These are phyloP conservation scores for Curvularia eragrostidis DNA, from an alignment of 2,329 filamentous ascomycete species.

Conservation along the genomic window DNA sequence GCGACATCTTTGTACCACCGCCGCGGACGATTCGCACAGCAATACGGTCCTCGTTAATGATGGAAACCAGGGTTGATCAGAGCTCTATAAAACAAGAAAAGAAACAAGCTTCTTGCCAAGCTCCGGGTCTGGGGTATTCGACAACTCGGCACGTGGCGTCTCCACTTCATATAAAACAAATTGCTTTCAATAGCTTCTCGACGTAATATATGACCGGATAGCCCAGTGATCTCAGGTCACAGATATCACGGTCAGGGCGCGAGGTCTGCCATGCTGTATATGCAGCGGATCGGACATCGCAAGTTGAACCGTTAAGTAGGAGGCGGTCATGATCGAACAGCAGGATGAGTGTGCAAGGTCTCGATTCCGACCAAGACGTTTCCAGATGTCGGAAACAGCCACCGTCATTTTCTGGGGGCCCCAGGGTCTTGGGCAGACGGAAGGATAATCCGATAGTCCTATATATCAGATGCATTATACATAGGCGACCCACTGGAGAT, in stretches of 20 bases:
- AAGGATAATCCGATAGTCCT: conserved; percentile 14
- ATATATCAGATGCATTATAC: conserved; percentile 11
- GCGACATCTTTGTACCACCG: background rate
- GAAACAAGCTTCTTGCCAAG: conserved; percentile 17
- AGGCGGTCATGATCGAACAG: background rate
- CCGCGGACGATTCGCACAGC: background rate
- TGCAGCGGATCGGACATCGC: background rate
- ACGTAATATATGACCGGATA: conserved; percentile 3
- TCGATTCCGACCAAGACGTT: background rate
- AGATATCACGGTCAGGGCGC: background rate
- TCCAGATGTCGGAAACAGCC: background rate
- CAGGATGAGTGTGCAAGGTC: background rate
- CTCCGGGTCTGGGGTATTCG: conserved; percentile 2
- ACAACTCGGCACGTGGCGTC: conserved; percentile 10
- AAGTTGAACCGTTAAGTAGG: background rate
- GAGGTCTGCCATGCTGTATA: background rate
- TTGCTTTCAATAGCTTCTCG: conserved; percentile 14
- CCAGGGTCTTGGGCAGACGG: background rate
- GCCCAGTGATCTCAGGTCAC: conserved; percentile 1
- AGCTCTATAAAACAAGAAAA: background rate
- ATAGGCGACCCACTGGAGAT: conserved; percentile 4
- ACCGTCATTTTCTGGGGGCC: background rate
- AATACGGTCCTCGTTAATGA: background rate
- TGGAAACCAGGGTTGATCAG: background rate
- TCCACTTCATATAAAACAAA: conserved; percentile 19